Percentiles rank a stretch among this genome's conserved stretches.
phyloP scores from a whole-genome alignment of 495 filamentous ascomycete genomes.

The Aspergillus cavernicola region DNA sequence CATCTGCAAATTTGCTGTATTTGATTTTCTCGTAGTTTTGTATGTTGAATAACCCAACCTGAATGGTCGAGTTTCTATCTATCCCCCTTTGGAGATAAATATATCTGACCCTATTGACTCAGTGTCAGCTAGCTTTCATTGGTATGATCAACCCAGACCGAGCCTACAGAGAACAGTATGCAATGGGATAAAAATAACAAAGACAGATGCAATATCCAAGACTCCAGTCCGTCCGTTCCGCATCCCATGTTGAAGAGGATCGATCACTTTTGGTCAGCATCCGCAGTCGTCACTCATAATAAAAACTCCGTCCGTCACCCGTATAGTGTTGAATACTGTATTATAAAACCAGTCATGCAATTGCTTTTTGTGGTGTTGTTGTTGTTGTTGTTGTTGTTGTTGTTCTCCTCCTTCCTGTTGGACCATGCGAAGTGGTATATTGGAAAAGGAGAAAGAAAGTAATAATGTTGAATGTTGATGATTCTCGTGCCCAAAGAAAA shows the following conservation, averaged over 20 bases:
- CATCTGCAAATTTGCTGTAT: not conserved
- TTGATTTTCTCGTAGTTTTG: not conserved
- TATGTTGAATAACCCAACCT: not conserved
- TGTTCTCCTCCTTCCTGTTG: too few species aligned
- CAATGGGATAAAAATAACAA: constrained; percentile 2
- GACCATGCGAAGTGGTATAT: too few species aligned
- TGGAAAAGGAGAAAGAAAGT: constrained; percentile 15
- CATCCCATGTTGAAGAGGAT: constrained; percentile 33
- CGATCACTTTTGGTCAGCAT: constrained; percentile 16
- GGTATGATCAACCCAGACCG: not conserved
- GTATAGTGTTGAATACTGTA: constrained; percentile 27
- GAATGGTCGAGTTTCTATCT: not conserved
- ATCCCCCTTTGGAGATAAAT: not conserved
- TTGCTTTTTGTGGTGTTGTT: too few species aligned
- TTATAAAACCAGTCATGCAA: constrained; percentile 12
- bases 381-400: too few species aligned
- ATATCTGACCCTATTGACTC: constrained; percentile 3
- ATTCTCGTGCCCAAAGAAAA: constrained; percentile 23
- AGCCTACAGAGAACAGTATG: not conserved
- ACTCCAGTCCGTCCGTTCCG: constrained; percentile 16
- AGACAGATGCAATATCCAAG: constrained; percentile 13
- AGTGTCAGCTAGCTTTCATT: not conserved
- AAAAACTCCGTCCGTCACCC: constrained; percentile 25
- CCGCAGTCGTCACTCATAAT: not conserved
- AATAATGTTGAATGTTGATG: constrained; percentile 38